Percentiles rank a stretch among this genome's conserved stretches.
These are phyloP conservation scores for Kockovaella imperatae DNA, from an alignment of 768 basidiomycete species.

Conservation along the genomic window DNA sequence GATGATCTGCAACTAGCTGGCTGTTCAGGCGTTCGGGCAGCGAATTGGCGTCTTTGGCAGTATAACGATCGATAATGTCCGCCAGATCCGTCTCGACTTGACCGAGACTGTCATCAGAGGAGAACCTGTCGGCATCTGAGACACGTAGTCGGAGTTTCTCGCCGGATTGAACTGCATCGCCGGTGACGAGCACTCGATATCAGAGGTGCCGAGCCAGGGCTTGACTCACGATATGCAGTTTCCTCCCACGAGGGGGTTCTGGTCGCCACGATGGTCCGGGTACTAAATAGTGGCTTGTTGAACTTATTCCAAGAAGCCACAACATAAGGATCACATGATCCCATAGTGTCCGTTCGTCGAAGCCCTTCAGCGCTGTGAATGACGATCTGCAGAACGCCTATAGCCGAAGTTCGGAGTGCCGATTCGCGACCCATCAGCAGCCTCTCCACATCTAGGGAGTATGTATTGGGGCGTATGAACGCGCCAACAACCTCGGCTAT, in stretches of 20 bases:
- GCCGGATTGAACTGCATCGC: slow-evolving; percentile 41
- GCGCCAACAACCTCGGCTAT: slow-evolving; percentile 38
- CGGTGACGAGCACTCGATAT: slow-evolving; percentile 32
- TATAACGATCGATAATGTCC: slow-evolving; percentile 27
- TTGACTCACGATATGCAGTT: slow-evolving; percentile 35
- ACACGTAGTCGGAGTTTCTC: slow-evolving; percentile 37
- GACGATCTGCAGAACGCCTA: slow-evolving; percentile 42
- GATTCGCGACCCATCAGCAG: slow-evolving; percentile 42
- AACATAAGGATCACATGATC: slow-evolving; percentile 42
- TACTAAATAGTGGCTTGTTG: slow-evolving; percentile 41
- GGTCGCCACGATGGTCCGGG: slow-evolving; percentile 40
- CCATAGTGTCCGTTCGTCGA: slow-evolving; percentile 39
- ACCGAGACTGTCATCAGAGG: slow-evolving; percentile 42
- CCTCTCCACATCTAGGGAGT: slow-evolving; percentile 43
- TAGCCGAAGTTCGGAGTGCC: slow-evolving; percentile 25
- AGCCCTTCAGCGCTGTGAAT: slow-evolving; percentile 37
- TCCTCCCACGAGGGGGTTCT: slow-evolving; percentile 44
- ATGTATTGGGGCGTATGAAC: slow-evolving; percentile 43
- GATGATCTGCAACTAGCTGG: slow-evolving; percentile 17
- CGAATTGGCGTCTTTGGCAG: not conserved
- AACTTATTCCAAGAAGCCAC: slow-evolving; percentile 39
- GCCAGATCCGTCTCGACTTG: slow-evolving; percentile 42
- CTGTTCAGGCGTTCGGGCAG: slow-evolving; percentile 16
- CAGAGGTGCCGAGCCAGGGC: not conserved
- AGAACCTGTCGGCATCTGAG: slow-evolving; percentile 42